Percentiles rank a stretch among this genome's conserved stretches.
These are phyloP conservation scores for Salix udensis DNA, from an alignment of 345 rosid species.

Conservation along the genomic window DNA sequence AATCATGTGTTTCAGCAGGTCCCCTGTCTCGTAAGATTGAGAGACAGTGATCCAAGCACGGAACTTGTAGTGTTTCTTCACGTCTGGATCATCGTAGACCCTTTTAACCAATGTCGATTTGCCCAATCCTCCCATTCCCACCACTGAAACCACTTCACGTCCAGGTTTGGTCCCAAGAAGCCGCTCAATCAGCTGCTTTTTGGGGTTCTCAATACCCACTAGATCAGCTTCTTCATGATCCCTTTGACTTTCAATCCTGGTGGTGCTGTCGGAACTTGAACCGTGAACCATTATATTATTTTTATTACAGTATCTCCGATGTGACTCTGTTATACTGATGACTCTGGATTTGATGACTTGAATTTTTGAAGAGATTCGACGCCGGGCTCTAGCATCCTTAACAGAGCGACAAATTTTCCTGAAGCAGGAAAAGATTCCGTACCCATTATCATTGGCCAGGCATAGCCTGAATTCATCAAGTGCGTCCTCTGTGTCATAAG, in stretches of 20 bases:
- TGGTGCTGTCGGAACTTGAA: background rate
- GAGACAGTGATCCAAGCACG: slow-evolving; percentile 19
- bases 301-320: slow-evolving; percentile 8
- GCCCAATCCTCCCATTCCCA: slow-evolving; percentile 18
- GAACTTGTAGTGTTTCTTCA: slow-evolving; percentile 17
- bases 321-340: slow-evolving; percentile 6
- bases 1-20: slow-evolving; percentile 11
- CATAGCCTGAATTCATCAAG: slow-evolving; percentile 27
- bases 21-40: background rate
- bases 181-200: slow-evolving; percentile 6
- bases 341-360: slow-evolving; percentile 13
- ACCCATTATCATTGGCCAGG: background rate
- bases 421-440: slow-evolving; percentile 4
- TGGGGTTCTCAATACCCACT: background rate
- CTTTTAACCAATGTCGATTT: slow-evolving; percentile 14
- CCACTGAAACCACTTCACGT: slow-evolving; percentile 7
- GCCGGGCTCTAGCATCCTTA: slow-evolving; percentile 17
- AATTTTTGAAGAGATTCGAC: slow-evolving; percentile 21
- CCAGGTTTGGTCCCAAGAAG: slow-evolving; percentile 1
- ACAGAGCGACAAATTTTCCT: slow-evolving; percentile 1
- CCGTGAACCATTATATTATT: slow-evolving; percentile 10
- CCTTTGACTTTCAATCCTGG: background rate
- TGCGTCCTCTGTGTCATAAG: slow-evolving; percentile 26
- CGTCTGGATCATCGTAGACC: slow-evolving; percentile 3
- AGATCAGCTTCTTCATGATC: slow-evolving; percentile 19